Evolutionary conservation across 805 yeast species (phyloP), one percentile per base, ranked within the genome.

Genomic region (Kazachstania africana): DNA sequence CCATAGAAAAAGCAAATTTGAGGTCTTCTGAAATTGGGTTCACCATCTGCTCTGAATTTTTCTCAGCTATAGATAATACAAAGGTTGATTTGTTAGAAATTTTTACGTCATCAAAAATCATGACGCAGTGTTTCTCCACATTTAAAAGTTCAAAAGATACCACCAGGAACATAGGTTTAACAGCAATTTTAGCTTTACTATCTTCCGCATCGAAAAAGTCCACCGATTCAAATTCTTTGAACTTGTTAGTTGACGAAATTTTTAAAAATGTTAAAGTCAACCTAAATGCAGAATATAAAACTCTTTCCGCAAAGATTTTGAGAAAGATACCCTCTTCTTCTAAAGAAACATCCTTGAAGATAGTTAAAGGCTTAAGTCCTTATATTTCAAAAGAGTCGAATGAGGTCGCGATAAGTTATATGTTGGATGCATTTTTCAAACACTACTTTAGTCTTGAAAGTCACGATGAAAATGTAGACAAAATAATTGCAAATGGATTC

Each of bases 11-110:
- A 48, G 70, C 87, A 1, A 63, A 78, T 30, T 61, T 87, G 40
- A 70, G 95, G 52, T 72, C 93, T 2, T 78, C 95, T 0, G 95
- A 84, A 47, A 53, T 62, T 24, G 70, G 82, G 0, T 69, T 83
- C 35, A 66, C 65, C 13, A 49, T 77, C n/a, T 50, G 79, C 3
- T 69, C 75, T 3, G 61, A 65, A 8, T 47, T 84, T 6, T 60
- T 39, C 27, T 20, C 38, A 6, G 64, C 31, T 23, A 30, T 54
- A 4, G 31, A 46, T 27, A 33, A 61, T 3, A 33, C 47, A 1
- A 39, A 48, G 2, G 47, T 72, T 14, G 70, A 71, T 34, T 39
- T 70, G n/a, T 55, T 70, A 10, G 47, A 56, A 8, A 43, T 53
- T 1, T 48, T 72, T 8, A 47, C 59, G 3, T 44, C 56, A 29